These are phyloP conservation scores for Zymoseptoria pseudotritici DNA, from an alignment of 2,329 filamentous ascomycete species.

Conservation along the genomic window DNA sequence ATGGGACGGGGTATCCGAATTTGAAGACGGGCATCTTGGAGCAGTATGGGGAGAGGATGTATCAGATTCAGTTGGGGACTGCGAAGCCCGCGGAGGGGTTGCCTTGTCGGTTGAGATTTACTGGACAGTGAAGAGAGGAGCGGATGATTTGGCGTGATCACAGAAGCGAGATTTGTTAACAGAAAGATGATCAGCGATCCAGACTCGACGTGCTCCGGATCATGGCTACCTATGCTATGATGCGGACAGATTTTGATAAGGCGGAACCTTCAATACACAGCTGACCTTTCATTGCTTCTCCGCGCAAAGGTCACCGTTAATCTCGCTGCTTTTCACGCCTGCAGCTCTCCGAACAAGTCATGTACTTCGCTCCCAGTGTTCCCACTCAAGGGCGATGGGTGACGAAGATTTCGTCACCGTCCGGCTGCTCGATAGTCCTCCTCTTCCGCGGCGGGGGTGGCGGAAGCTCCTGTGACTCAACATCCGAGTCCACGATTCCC, in stretches of 20 bases:
- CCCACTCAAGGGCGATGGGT: neutral
- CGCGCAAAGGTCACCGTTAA: neutral
- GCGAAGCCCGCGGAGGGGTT: conserved; percentile 30
- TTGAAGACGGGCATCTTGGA: conserved; percentile 19
- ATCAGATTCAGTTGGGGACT: conserved; percentile 29
- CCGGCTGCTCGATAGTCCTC: neutral
- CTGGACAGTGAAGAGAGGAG: neutral
- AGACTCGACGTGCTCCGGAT: too few species aligned
- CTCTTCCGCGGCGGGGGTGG: neutral
- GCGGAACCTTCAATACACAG: too few species aligned
- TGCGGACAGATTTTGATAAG: too few species aligned
- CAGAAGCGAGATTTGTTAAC: too few species aligned
- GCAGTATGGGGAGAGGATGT: conserved; percentile 29
- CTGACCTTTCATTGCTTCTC: neutral
- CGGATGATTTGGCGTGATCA: neutral
- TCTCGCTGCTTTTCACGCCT: neutral
- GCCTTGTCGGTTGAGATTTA: conserved; percentile 25
- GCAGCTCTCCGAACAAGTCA: neutral
- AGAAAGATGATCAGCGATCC: too few species aligned
- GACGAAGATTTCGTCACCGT: neutral
- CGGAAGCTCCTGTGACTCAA: neutral
- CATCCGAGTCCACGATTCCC: neutral
- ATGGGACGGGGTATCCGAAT: conserved; percentile 30
- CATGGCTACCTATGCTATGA: too few species aligned
- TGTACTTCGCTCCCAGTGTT: neutral